Percentiles rank a stretch among this genome's conserved stretches.
These are phyloP conservation scores for Malassezia globosa DNA, from an alignment of 1,284 basidiomycete genomes.

Conservation along the genomic window DNA sequence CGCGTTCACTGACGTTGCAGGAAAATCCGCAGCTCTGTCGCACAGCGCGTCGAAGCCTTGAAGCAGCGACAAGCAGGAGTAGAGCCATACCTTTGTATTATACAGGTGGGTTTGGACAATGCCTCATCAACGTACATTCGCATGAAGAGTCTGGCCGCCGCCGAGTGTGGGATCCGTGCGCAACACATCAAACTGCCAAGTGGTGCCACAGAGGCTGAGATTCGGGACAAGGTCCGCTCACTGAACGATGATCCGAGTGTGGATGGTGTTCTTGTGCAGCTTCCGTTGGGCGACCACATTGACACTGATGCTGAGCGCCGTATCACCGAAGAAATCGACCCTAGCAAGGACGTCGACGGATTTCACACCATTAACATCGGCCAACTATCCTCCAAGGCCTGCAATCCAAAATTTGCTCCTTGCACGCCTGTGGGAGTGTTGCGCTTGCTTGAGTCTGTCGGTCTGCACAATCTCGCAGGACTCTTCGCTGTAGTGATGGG, in stretches of 20 bases:
- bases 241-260: constrained; percentile 75
- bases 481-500: constrained; percentile 84
- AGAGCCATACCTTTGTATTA: constrained; percentile 75
- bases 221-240: constrained; percentile 65
- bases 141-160: constrained; percentile 93
- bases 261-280: constrained; percentile 86
- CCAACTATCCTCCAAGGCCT: constrained; percentile 78
- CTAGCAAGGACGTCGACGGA: constrained; percentile 95
- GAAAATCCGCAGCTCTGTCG: constrained; percentile 29
- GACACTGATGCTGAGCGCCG: constrained; percentile 71
- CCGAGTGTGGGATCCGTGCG: constrained; percentile 84
- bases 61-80: constrained; percentile 62
- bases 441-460: constrained; percentile 73
- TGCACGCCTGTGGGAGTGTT: constrained; percentile 93
- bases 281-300: constrained; percentile 83
- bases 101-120: constrained; percentile 82
- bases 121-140: constrained; percentile 89
- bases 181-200: constrained; percentile 64
- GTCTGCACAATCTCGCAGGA: constrained; percentile 52
- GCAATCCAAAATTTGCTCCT: constrained; percentile 78
- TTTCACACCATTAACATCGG: constrained; percentile 99
- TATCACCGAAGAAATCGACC: constrained; percentile 86
- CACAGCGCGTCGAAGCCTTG: constrained; percentile 27
- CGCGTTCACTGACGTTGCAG: constrained; percentile 3
- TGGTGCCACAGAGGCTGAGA: constrained; percentile 62